phyloP scores from a whole-genome alignment of 768 basidiomycete species.

The Naganishia antarctica region DNA sequence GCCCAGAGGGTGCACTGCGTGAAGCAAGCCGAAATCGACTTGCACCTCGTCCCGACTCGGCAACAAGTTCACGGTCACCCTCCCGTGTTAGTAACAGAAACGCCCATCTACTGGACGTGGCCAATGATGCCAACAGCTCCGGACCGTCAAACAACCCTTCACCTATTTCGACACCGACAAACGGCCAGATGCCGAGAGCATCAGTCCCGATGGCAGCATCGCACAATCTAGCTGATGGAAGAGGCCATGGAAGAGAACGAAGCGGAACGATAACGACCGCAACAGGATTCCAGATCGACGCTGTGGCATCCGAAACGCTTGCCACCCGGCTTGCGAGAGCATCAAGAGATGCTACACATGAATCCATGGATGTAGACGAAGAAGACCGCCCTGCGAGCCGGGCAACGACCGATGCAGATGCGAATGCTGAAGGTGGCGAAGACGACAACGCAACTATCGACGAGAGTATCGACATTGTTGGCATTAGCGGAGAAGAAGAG shows the following conservation, averaged over 20 bases:
- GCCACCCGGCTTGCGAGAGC: not conserved
- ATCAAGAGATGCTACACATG: not conserved
- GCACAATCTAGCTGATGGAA: too few species aligned
- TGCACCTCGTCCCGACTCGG: not conserved
- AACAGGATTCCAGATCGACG: not conserved
- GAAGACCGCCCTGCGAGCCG: slow-evolving; percentile 25
- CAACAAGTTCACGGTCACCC: not conserved
- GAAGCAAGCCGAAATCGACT: not conserved
- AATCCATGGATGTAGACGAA: slow-evolving; percentile 15
- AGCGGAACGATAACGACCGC: slow-evolving; percentile 23
- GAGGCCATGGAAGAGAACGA: slow-evolving; percentile 9
- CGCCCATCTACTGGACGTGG: slow-evolving; percentile 11
- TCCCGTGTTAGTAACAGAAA: not conserved
- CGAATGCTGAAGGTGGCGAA: slow-evolving; percentile 15
- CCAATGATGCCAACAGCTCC: slow-evolving; percentile 11
- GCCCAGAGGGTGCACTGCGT: not conserved
- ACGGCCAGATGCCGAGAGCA: slow-evolving; percentile 1
- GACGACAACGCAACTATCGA: slow-evolving; percentile 1
- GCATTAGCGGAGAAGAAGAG: slow-evolving; percentile 26
- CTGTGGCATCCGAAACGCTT: not conserved
- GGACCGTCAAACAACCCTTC: slow-evolving; percentile 12
- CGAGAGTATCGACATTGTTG: slow-evolving; percentile 26
- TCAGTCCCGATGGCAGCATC: not conserved
- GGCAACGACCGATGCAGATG: slow-evolving; percentile 28
- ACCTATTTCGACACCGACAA: slow-evolving; percentile 9